phyloP scores from a whole-genome alignment of 2,329 filamentous ascomycete species.

The Calonectria hongkongensis region DNA sequence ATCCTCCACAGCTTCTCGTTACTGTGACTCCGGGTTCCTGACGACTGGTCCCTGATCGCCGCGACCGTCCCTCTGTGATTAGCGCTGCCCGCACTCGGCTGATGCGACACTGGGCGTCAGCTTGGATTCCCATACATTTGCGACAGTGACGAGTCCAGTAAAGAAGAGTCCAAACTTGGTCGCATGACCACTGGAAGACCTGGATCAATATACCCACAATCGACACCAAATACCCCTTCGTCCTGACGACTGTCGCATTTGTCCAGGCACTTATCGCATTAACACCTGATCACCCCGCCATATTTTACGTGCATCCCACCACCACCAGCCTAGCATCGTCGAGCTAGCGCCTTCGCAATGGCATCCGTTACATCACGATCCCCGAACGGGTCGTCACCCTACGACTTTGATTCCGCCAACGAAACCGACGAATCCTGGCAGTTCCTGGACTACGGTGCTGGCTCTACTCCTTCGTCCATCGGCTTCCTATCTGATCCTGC shows the following conservation, averaged over 20 bases:
- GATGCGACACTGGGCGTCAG: conserved; percentile 13
- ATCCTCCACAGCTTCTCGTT: conserved; percentile 21
- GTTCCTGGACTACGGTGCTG: conserved; percentile 62
- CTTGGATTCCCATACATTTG: conserved; percentile 1
- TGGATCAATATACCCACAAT: conserved; percentile 4
- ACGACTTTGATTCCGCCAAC: conserved; percentile 63
- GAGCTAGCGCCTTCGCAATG: conserved; percentile 49
- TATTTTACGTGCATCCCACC: background rate
- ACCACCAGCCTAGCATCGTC: background rate
- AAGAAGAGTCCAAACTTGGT: conserved; percentile 27
- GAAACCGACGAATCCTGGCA: conserved; percentile 68
- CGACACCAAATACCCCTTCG: background rate
- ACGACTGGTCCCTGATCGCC: conserved; percentile 9
- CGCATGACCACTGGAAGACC: conserved; percentile 25
- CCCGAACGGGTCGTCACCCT: conserved; percentile 61
- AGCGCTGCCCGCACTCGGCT: background rate
- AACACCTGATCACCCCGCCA: conserved; percentile 11
- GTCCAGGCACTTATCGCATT: background rate
- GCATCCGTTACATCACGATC: conserved; percentile 65
- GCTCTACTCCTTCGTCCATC: conserved; percentile 61
- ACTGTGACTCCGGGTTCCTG: conserved; percentile 19
- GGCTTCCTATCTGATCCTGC: conserved; percentile 71
- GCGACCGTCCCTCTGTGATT: conserved; percentile 2
- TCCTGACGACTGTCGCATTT: background rate
- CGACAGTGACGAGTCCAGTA: conserved; percentile 20